Conservation (phyloP, 495 filamentous ascomycete species). For the Podospora conica region DNA sequence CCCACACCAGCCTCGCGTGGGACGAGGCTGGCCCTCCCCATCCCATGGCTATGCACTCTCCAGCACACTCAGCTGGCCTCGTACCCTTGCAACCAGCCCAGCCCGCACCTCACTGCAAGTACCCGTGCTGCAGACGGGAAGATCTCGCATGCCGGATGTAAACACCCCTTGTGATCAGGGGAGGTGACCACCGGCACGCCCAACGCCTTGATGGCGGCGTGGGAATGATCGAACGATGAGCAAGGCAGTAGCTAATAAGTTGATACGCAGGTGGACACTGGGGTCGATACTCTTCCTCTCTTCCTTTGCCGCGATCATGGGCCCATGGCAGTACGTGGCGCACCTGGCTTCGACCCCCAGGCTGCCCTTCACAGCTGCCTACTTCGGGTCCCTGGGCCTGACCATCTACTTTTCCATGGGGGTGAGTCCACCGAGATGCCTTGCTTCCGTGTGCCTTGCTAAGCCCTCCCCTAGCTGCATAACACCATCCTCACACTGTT, state of each 20-base stretch:
- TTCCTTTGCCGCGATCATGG: constrained; percentile 93
- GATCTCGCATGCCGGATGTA: constrained; percentile 12
- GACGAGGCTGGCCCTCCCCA: neutral
- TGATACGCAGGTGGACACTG: constrained; percentile 73
- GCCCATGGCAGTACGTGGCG: constrained; percentile 69
- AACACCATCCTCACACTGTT: constrained; percentile 76
- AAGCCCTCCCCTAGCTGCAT: constrained; percentile 54
- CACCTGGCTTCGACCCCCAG: constrained; percentile 81
- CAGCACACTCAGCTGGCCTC: neutral
- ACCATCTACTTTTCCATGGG: constrained; percentile 88
- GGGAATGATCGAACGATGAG: constrained; percentile 14
- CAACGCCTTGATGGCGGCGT: constrained; percentile 11
- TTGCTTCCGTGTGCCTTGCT: constrained; percentile 11
- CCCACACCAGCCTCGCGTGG: neutral
- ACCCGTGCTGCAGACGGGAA: constrained; percentile 12
- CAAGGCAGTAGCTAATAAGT: constrained; percentile 1
- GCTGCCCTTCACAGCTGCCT: constrained; percentile 90
- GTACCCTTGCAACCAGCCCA: neutral
- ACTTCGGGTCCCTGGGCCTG: constrained; percentile 89
- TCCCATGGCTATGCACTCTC: neutral
- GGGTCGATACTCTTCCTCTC: constrained; percentile 84
- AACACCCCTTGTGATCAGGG: neutral
- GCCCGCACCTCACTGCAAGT: constrained; percentile 2
- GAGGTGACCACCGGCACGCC: neutral
- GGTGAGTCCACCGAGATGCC: constrained; percentile 52